phyloP scores from a whole-genome alignment of 2,329 filamentous ascomycete species.

The Cordyceps militaris region DNA sequence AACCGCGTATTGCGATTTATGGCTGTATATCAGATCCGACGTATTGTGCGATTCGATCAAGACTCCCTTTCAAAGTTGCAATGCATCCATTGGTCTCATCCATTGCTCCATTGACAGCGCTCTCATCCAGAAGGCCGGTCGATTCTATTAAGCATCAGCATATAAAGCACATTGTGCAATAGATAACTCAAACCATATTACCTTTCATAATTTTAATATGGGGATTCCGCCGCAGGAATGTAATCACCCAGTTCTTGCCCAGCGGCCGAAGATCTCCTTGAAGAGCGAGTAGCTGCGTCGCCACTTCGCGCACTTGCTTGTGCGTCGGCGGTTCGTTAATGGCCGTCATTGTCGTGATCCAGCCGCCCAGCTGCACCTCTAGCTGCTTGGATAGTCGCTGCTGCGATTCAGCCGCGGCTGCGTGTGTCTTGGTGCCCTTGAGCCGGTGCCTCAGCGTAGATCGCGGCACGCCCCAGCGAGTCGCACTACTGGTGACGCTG shows the following conservation, averaged over 20 bases:
- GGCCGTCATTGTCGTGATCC: background rate
- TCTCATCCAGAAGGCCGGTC: background rate
- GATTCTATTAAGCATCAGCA: background rate
- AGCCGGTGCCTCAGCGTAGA: background rate
- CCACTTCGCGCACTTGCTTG: conserved; percentile 8
- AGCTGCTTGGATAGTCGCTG: conserved; percentile 12
- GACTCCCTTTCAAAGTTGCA: background rate
- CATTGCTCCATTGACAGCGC: too few species aligned
- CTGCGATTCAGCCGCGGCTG: background rate
- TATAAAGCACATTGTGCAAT: too few species aligned
- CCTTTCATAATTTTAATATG: background rate
- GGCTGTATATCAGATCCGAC: background rate
- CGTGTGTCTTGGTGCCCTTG: background rate
- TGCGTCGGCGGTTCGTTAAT: conserved; percentile 4
- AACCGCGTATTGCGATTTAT: too few species aligned
- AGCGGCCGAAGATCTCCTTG: conserved; percentile 7
- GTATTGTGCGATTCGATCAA: too few species aligned
- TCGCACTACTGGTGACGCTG: background rate
- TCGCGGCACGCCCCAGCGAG: background rate
- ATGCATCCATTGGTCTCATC: background rate
- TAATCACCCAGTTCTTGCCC: conserved; percentile 10
- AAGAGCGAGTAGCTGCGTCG: background rate
- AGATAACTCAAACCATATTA: background rate
- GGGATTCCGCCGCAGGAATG: conserved; percentile 11
- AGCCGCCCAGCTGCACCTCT: conserved; percentile 10